Conservation (phyloP, 176 grass and related monocot genomes). For the Oryza australiensis region DNA sequence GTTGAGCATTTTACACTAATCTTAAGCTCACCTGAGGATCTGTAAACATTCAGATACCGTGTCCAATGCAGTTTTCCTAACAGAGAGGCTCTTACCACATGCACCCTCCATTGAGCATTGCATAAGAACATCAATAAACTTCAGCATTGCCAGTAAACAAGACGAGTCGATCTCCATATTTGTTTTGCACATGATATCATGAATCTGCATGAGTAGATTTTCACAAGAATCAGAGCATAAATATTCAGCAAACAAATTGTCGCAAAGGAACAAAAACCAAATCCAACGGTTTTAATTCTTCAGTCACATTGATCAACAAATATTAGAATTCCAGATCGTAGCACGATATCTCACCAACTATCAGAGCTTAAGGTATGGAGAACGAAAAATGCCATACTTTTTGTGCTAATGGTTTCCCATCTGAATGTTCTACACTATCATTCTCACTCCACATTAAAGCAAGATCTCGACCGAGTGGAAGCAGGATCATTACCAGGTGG, state of each 20-base stretch:
- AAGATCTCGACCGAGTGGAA: slow-evolving; percentile 12
- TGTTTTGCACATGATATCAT: slow-evolving; percentile 68
- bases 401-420: neutral
- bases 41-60: slow-evolving; percentile 55
- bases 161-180: slow-evolving; percentile 61
- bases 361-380: neutral
- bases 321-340: neutral
- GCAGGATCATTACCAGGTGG: slow-evolving; percentile 69
- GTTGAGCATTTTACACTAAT: slow-evolving; percentile 18
- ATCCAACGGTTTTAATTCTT: neutral
- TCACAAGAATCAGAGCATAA: slow-evolving; percentile 2
- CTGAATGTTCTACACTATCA: slow-evolving; percentile 17
- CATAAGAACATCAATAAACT: slow-evolving; percentile 69
- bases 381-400: neutral
- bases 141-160: slow-evolving; percentile 58
- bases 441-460: neutral
- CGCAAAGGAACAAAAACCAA: neutral
- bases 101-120: slow-evolving; percentile 41
- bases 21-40: slow-evolving; percentile 75
- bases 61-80: slow-evolving; percentile 41
- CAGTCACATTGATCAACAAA: slow-evolving; percentile 7
- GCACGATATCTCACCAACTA: neutral
- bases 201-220: slow-evolving; percentile 55
- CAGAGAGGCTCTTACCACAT: slow-evolving; percentile 32
- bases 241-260: neutral